phyloP scores from a whole-genome alignment of 306 rosid species.

The Prunus mume region DNA sequence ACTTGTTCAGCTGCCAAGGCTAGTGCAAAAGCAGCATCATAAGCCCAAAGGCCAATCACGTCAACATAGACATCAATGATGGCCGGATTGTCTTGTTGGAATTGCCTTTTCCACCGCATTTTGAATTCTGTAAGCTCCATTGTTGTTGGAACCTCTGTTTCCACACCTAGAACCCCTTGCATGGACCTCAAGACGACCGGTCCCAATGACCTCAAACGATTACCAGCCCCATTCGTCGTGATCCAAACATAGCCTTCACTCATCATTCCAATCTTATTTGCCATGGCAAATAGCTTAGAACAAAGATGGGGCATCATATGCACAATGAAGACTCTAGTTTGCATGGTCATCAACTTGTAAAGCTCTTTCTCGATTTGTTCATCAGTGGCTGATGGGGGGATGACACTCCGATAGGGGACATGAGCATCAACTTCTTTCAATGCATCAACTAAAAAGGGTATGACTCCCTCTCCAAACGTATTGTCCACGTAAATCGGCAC shows the following conservation, averaged over 20 bases:
- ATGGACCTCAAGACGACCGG: constrained; percentile 27
- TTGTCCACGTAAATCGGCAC: constrained; percentile 51
- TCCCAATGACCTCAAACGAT: constrained; percentile 13
- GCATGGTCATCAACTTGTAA: constrained; percentile 42
- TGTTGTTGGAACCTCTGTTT: constrained; percentile 34
- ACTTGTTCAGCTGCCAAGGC: constrained; percentile 50
- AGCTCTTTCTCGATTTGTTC: constrained; percentile 38
- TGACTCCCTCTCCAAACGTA: constrained; percentile 37
- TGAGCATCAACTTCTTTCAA: constrained; percentile 33
- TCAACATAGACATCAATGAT: constrained; percentile 19
- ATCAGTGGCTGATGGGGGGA: constrained; percentile 37
- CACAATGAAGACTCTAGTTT: constrained; percentile 48
- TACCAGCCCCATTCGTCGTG: constrained; percentile 29
- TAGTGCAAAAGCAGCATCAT: constrained; percentile 52
- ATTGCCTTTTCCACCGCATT: constrained; percentile 37
- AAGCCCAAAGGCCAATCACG: constrained; percentile 46
- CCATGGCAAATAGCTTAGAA: constrained; percentile 29
- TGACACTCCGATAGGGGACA: constrained; percentile 31
- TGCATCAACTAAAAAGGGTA: constrained; percentile 40
- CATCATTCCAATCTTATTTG: constrained; percentile 56
- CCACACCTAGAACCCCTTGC: constrained; percentile 58
- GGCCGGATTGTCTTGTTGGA: constrained; percentile 29
- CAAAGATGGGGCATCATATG: constrained; percentile 38
- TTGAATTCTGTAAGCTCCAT: constrained; percentile 24
- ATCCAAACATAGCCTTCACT: constrained; percentile 52